Conservation (phyloP, 129 eudicot species). For the Sambucus nigra region DNA sequence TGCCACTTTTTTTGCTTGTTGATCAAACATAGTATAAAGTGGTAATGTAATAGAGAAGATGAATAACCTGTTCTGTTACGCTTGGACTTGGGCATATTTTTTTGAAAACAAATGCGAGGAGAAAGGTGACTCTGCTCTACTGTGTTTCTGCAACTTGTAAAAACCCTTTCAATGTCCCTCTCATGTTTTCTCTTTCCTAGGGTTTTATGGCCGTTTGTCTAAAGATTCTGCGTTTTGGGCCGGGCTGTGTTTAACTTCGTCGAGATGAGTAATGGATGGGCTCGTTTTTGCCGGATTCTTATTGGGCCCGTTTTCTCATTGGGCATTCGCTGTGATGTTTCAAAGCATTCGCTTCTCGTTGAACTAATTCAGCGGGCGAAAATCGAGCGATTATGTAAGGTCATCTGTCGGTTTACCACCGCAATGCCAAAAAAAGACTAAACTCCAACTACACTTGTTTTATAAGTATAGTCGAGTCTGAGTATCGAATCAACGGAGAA, state of each 20-base stretch:
- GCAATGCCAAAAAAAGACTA: no score
- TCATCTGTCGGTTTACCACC: no score
- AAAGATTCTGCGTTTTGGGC: no score
- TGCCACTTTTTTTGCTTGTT: neutral
- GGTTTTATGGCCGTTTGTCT: constrained; percentile 12
- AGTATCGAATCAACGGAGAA: no score
- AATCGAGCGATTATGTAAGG: no score
- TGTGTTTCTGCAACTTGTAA: neutral
- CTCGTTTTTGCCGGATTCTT: neutral
- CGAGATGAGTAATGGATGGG: neutral
- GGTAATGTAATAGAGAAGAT: neutral
- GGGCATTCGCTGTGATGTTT: no score
- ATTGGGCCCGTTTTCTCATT: neutral
- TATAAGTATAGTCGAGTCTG: no score
- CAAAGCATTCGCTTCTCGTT: no score
- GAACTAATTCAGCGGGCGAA: no score
- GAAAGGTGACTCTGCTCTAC: neutral
- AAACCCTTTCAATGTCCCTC: neutral
- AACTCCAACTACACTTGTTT: no score
- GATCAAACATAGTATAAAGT: neutral
- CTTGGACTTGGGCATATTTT: constrained; percentile 71
- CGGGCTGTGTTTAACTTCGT: neutral
- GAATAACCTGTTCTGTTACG: constrained; percentile 45
- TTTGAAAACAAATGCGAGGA: neutral
- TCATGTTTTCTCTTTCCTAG: neutral